Evolutionary conservation across 768 basidiomycete genomes (phyloP), one percentile per base, ranked within the genome.

Genomic region (Psilocybe azurescens): DNA sequence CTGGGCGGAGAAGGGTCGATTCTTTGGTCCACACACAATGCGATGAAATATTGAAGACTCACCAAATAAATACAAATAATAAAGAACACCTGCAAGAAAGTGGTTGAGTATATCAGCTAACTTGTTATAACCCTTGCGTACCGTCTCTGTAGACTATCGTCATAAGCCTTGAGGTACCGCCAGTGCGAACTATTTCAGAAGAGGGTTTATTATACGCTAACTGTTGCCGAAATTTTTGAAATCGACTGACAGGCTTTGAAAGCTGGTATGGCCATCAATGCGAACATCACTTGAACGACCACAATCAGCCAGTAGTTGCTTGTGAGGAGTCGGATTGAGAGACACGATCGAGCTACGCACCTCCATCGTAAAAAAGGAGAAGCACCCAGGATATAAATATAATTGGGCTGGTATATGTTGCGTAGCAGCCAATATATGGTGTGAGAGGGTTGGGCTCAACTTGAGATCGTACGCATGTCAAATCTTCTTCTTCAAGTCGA

Each of bases 41-140:
- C 24, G 24, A 24, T 10, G 30, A 14, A 49, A 20, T 13, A 53
- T 2, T 6, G 30, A 32, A 36, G 28, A 33, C 67, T 55, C 56
- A 67, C 69, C 63, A 32, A 69, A 71, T 5, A 71, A 61, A 53
- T 69, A 69, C 7, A 65, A 47, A 47, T 71, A 71, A 53, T 71
- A 71, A 2, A 71, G 44, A 14, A 67, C 54, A 6, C 69, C 69
- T 70, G 49, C 10, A 24, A 16, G 18, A 24, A 44, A 47, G n/a
- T 20, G 18, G n/a, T 53, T 49, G 20, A 56, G 6, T 24, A 32
- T 53, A 53, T 18, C 5, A 7, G 13, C 14, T 18, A 49, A 18
- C 29, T 13, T 29, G 29, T 8, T 8, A 13, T 38, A 46, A 53
- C n/a, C 3, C 10, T 16, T 14, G 52, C 67, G 29, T 28, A 70